Base-by-base conservation (phyloP, 352 stramenopile species). In the Pythium periplocum region DNA sequence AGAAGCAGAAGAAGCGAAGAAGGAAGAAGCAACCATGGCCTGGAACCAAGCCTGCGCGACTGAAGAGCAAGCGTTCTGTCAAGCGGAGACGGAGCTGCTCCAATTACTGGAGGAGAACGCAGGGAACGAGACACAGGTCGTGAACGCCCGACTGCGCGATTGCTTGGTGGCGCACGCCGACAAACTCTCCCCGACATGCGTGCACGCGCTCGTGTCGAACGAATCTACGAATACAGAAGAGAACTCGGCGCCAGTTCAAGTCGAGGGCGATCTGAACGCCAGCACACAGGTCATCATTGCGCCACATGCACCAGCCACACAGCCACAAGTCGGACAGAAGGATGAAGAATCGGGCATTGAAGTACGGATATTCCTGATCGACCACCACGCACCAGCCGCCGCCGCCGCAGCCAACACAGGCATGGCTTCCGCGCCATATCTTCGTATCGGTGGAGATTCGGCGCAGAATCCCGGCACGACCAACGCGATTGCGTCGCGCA, bases 151-250 rank as follows among this genome's bases (percentile, higher is more conserved):
- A n/a, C 46, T 86, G 32, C 70, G 70, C 37, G 44, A 76, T 17
- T 89, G 78, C 47, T 73, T 89, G 64, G 64, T 69, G 4, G 56
- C 67, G 30, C 69, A 87, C 55, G 64, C 68, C 12, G 75, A 86
- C 17, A 61, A 72, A 50, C 66, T 89, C 37, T 76, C 78, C n/a
- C 51, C 74, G 8, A 38, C 64, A 45, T 89, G 78, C 45, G 66
- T 79, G 32, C 59, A 69, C 17, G 58, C 71, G 33, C 65, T 89
- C 11, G 71, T 76, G 31, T 53, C 55, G 0, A 54, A 73, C 36
- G 43, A 26, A 26, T 26, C 17, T 26, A 26, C 17, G 17, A 26
- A 26, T 26, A 26, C 17, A 26, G 17, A 26, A 26, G 17, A 26
- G 17, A 26, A 26, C 17, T 26, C 17, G 17, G 17, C 17, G 17